Evolutionary conservation across 495 filamentous ascomycete genomes (phyloP).

Genomic region (Neurospora africana): DNA sequence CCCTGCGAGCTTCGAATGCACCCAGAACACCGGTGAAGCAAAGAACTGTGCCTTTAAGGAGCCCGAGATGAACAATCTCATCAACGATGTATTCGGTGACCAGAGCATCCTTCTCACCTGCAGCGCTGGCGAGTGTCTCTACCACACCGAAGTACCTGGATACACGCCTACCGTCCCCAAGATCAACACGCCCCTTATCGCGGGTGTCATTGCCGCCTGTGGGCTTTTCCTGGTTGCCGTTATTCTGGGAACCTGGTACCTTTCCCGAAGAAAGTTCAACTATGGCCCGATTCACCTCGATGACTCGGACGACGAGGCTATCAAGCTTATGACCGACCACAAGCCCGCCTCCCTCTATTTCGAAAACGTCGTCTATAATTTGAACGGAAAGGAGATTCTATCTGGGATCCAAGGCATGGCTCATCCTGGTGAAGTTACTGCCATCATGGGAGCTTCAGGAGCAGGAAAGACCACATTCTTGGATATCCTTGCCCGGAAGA

Average conservation of each 20-base stretch:
- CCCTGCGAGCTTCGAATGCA: conserved; percentile 70
- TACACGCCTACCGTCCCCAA: conserved; percentile 81
- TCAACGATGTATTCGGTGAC: conserved; percentile 81
- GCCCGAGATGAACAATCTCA: conserved; percentile 80
- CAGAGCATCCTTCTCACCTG: conserved; percentile 76
- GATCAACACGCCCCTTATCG: conserved; percentile 96
- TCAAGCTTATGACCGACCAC: conserved; percentile 79
- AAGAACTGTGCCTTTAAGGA: conserved; percentile 75
- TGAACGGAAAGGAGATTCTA: conserved; percentile 84
- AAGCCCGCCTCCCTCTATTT: conserved; percentile 84
- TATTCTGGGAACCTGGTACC: conserved; percentile 77
- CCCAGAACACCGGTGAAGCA: conserved; percentile 47
- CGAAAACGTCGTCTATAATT: conserved; percentile 72
- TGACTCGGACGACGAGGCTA: conserved; percentile 80
- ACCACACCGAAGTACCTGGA: conserved; percentile 83
- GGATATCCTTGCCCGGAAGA: conserved; percentile 94
- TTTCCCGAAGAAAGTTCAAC: conserved; percentile 62
- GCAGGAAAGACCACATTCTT: conserved; percentile 97
- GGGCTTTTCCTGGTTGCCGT: conserved; percentile 78
- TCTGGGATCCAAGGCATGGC: conserved; percentile 71
- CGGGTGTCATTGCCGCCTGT: conserved; percentile 81
- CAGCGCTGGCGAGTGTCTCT: conserved; percentile 80
- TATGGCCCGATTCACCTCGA: conserved; percentile 72
- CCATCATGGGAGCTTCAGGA: conserved; percentile 97
- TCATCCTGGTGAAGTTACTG: conserved; percentile 81